Evolutionary conservation across 1,284 basidiomycete species (phyloP), one percentile per base, ranked within the genome.

Genomic region (Ceratobasidium sp.): DNA sequence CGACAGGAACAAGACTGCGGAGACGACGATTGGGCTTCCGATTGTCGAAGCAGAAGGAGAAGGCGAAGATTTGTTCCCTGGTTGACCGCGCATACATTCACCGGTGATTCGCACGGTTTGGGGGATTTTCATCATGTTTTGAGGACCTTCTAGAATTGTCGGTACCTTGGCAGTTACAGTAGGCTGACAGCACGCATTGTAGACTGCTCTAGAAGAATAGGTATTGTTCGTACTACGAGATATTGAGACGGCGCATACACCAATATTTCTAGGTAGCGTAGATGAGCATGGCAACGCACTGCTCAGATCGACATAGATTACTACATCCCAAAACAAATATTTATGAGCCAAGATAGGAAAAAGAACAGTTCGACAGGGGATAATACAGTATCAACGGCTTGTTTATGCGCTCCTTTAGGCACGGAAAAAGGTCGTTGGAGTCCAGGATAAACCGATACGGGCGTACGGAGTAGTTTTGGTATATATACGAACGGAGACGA

Each of bases 301-400:
- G 58, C 58, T 26, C 58, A 23, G 18, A 59, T 59, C 46, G 58
- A 23, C 38, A n/a, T 26, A 35, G 44, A 38, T 69, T 55, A 69
- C 16, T 66, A 69, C 66, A 69, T 69, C 66, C 66, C 66, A 69
- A 69, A 54, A 57, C 52, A 28, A 26, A 26, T 35, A 54, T 23
- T 18, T 21, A 47, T 44, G 52, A 52, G 38, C 52, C 54, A 44
- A 43, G 21, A 46, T n/a, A 46, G 41, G 38, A 23, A 57, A 57
- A 30, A 30, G 54, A 8, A 57, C 54, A 57, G 54, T 57, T 23
- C 50, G 30, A 43, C 26, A 57, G 52, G 32, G 50, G 21, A 21
- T 59, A 66, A 54, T 43, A 66, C 47, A 43, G 66, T 69, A 26
- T 54, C 11, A 44, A 69, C 23, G 38, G 28, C 61, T 28, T 47